Percentiles rank a stretch among this genome's conserved stretches.
phyloP scores from a whole-genome alignment of 306 rosid species.

The Cucumis hystrix region DNA sequence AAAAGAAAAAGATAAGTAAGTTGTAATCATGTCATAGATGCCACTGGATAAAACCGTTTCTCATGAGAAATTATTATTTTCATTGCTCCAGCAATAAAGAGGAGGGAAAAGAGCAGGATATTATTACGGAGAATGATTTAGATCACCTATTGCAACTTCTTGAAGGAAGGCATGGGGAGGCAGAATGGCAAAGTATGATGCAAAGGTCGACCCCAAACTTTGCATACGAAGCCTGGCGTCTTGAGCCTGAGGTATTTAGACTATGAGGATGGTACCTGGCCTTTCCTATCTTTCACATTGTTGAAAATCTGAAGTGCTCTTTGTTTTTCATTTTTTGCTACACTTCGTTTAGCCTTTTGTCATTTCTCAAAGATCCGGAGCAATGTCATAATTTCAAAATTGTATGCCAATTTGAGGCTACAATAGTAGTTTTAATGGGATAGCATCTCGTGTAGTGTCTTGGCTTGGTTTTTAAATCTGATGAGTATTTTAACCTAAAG shows the following conservation, averaged over 20 bases:
- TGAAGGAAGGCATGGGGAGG: slow-evolving; percentile 56
- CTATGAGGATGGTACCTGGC: slow-evolving; percentile 8
- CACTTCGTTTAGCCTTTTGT: background rate
- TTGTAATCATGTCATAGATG: background rate
- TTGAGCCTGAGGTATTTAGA: slow-evolving; percentile 71
- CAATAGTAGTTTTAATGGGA: background rate
- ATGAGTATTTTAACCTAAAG: background rate
- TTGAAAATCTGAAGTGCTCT: background rate
- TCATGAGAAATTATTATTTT: slow-evolving; percentile 7
- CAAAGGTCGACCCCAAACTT: slow-evolving; percentile 60
- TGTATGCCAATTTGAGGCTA: background rate
- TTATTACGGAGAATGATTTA: slow-evolving; percentile 60
- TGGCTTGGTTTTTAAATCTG: background rate
- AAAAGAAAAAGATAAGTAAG: background rate
- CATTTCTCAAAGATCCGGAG: background rate
- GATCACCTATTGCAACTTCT: slow-evolving; percentile 68
- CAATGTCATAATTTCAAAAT: background rate
- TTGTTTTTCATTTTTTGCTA: background rate
- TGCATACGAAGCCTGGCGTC: slow-evolving; percentile 93
- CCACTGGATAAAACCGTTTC: background rate
- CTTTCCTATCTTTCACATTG: background rate
- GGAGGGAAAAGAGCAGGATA: slow-evolving; percentile 32
- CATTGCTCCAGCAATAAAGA: slow-evolving; percentile 26
- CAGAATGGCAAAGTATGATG: slow-evolving; percentile 91
- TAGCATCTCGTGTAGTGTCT: background rate